Evolutionary conservation across 2,329 filamentous ascomycete genomes (phyloP).

Genomic region (Penicillium sp.): DNA sequence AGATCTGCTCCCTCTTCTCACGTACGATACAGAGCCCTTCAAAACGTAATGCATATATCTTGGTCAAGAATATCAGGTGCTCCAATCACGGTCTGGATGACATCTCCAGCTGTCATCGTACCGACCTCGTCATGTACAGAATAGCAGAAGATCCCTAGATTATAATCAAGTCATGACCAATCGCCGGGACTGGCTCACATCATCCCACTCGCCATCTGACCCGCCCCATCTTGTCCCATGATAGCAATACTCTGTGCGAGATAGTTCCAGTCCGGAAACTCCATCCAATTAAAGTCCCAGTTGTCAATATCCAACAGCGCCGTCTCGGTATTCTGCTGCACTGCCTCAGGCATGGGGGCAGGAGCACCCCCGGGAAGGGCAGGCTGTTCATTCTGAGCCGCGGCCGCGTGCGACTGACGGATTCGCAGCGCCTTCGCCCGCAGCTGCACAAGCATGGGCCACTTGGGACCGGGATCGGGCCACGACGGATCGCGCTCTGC

Average conservation of each 20-base stretch:
- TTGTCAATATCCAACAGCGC: not conserved
- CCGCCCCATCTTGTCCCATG: conserved; percentile 8
- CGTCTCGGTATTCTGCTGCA: not conserved
- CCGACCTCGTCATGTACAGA: not conserved
- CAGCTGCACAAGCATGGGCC: conserved; percentile 21
- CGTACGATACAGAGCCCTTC: no score
- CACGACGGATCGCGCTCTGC: conserved; percentile 16
- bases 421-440: conserved; percentile 19
- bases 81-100: no score
- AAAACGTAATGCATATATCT: no score
- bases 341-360: not conserved
- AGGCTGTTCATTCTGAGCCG: not conserved
- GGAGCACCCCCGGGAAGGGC: not conserved
- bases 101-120: not conserved
- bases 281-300: not conserved
- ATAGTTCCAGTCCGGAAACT: conserved; percentile 15
- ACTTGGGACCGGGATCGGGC: conserved; percentile 25
- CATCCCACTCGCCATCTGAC: not conserved
- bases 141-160: no score
- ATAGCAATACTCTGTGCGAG: conserved; percentile 14
- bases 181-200: no score
- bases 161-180: no score
- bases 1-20: no score
- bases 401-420: conserved; percentile 8
- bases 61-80: no score